phyloP scores from a whole-genome alignment of 2,329 filamentous ascomycete species.

The Sclerotinia spermophila region DNA sequence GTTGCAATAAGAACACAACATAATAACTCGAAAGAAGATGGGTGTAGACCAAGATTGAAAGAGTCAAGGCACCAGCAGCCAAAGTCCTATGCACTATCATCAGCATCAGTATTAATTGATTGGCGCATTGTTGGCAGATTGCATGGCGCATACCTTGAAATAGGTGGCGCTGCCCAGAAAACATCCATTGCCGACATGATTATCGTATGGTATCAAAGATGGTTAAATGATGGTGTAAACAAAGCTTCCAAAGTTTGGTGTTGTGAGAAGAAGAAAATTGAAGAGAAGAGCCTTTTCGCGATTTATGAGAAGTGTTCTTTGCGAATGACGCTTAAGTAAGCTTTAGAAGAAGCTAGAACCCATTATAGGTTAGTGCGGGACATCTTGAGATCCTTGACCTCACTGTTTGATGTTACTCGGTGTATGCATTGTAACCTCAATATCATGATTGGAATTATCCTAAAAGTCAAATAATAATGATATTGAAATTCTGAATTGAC shows the following conservation, averaged over 20 bases:
- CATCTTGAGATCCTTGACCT: background rate
- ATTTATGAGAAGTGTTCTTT: conserved; percentile 18
- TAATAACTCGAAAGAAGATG: conserved; percentile 47
- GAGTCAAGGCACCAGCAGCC: conserved; percentile 54
- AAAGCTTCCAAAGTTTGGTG: conserved; percentile 24
- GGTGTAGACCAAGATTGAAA: conserved; percentile 57
- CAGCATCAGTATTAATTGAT: conserved; percentile 44
- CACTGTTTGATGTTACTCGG: background rate
- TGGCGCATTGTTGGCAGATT: conserved; percentile 18
- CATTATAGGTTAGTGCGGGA: conserved; percentile 16
- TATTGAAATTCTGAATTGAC: no score
- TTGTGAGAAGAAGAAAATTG: background rate
- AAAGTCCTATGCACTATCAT: conserved; percentile 53
- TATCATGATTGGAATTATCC: background rate
- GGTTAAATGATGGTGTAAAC: conserved; percentile 17
- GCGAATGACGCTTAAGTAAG: conserved; percentile 10
- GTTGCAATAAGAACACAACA: conserved; percentile 48
- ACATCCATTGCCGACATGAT: conserved; percentile 50
- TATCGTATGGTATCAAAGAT: conserved; percentile 13
- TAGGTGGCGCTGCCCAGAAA: conserved; percentile 63
- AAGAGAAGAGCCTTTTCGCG: conserved; percentile 4
- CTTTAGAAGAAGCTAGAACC: background rate
- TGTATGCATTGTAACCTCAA: background rate
- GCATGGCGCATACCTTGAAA: conserved; percentile 55
- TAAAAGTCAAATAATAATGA: background rate